Percentiles rank a stretch among this genome's conserved stretches.
These are phyloP conservation scores for Aspergillus spinulosporus DNA, from an alignment of 2,329 filamentous ascomycete genomes.

Conservation along the genomic window DNA sequence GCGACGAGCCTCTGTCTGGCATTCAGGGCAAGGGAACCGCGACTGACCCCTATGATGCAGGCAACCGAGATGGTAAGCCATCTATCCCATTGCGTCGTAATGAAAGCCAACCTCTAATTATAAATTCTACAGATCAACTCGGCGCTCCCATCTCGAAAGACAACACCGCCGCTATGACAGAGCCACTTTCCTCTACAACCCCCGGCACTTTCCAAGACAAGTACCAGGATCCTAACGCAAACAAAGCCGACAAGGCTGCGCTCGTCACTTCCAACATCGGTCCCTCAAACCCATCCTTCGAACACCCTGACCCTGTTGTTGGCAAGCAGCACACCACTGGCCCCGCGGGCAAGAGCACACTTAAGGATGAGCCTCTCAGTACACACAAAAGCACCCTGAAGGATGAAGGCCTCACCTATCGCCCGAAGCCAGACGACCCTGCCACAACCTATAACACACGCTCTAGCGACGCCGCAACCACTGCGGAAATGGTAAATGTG, in stretches of 20 bases:
- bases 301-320: constrained; percentile 5
- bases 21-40: constrained; percentile 64
- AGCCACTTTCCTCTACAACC: constrained; percentile 16
- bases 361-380: neutral
- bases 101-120: neutral
- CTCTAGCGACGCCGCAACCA: neutral
- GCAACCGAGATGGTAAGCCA: constrained; percentile 8
- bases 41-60: constrained; percentile 72
- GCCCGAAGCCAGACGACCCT: neutral
- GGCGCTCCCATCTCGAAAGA: constrained; percentile 23
- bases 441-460: neutral
- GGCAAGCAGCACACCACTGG: neutral
- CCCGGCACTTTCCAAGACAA: neutral
- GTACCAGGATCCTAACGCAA: neutral
- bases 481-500: neutral
- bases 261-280: constrained; percentile 12
- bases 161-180: constrained; percentile 27
- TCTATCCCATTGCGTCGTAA: neutral
- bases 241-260: constrained; percentile 1
- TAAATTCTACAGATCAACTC: constrained; percentile 28
- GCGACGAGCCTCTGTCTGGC: constrained; percentile 71
- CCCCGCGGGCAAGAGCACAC: neutral
- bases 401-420: neutral
- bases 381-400: neutral
- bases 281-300: constrained; percentile 11